Base-by-base conservation (phyloP, 495 filamentous ascomycete genomes). In the Apodospora peruviana region DNA sequence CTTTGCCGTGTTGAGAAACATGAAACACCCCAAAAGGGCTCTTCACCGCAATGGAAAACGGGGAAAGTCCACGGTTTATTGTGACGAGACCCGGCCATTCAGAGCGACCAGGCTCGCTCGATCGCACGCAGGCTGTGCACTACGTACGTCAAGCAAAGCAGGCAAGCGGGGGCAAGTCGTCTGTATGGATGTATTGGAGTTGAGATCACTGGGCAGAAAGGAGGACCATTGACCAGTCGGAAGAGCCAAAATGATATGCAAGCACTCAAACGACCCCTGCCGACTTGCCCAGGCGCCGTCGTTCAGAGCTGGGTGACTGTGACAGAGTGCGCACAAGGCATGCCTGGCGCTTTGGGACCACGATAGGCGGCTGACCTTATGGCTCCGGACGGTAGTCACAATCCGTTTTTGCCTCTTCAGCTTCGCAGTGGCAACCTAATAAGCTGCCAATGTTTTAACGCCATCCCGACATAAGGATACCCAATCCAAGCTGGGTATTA, bases 191-290 rank as follows among this genome's bases (percentile, higher is more conserved):
- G n/a, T 14, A 32, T 32, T 32, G 27, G 27, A 32, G 27, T 32
- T 45, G 43, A 43, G 39, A 38, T 42, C 25, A 41, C 32, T 47
- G 47, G 39, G 48, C 27, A n/a, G n/a, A 22, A 3, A 45, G 48
- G 19, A 45, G 17, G 39, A 36, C 24, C 14, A 34, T 37, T n/a
- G 36, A 27, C 56, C 59, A 62, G 48, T 60, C 57, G 46, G 59
- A 55, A 58, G 10, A 34, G 38, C 40, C 45, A 47, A 24, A 40
- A 11, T 23, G 12, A 20, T 25, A 52, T 61, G 61, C 62, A 59
- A 56, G 42, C 62, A 61, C 60, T 63, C 58, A 54, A 52, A 52
- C 44, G 14, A 42, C 25, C 46, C 55, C 55, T 49, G 51, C 18
- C 14, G 18, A 7, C n/a, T n/a, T n/a, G n/a, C n/a, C n/a, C n/a